Evolutionary conservation across 139 green algal genomes (phyloP).

Genomic region (Astrephomene gubernaculifera): DNA sequence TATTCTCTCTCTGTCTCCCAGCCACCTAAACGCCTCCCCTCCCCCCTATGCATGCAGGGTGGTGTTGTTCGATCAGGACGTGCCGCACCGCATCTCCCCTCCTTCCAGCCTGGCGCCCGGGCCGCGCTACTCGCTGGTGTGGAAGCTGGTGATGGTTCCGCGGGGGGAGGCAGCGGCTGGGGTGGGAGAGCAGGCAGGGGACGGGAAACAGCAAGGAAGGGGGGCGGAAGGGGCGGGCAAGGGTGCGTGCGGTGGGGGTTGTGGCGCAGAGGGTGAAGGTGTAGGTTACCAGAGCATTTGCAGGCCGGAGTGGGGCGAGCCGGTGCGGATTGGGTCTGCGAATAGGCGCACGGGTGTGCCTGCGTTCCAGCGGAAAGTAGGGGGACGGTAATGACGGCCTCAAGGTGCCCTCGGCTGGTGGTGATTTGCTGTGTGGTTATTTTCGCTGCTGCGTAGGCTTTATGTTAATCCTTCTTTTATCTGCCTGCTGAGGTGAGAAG

Average conservation of each 20-base stretch:
- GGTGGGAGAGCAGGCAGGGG: not conserved
- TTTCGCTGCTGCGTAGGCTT: no score
- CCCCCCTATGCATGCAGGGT: constrained; percentile 16
- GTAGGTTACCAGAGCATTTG: constrained; percentile 20
- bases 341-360: not conserved
- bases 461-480: no score
- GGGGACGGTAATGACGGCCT: no score
- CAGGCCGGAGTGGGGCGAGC: constrained; percentile 42
- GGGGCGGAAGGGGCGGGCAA: not conserved
- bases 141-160: constrained; percentile 64
- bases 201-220: not conserved
- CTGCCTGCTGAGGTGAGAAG: no score
- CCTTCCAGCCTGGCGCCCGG: constrained; percentile 47
- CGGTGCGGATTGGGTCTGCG: constrained; percentile 26
- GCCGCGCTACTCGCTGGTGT: constrained; percentile 70
- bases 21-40: not conserved
- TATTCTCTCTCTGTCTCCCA: not conserved
- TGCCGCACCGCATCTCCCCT: constrained; percentile 65
- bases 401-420: no score
- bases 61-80: constrained; percentile 62
- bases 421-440: no score
- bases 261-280: not conserved
- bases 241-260: not conserved
- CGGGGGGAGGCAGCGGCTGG: not conserved
- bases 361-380: constrained; percentile 14